phyloP scores from a whole-genome alignment of 2,329 filamentous ascomycete species.

The Aspergillus calidoustus region DNA sequence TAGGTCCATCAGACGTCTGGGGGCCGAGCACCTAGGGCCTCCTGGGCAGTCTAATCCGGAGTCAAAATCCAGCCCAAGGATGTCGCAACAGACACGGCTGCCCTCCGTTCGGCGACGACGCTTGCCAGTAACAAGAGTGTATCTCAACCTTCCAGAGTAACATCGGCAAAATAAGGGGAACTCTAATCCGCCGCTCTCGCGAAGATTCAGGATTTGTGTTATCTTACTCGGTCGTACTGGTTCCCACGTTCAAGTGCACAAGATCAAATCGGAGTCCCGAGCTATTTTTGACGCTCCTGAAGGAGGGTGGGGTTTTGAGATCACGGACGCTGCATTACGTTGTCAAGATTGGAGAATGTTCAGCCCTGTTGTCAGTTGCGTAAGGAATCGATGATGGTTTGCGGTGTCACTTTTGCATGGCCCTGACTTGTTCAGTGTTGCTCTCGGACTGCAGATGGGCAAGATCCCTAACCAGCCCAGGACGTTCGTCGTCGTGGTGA shows the following conservation, averaged over 20 bases:
- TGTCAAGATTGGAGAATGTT: background rate
- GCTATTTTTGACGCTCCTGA: background rate
- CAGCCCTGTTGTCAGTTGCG: background rate
- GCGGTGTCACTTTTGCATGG: background rate
- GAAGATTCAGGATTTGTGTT: background rate
- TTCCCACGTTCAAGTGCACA: background rate
- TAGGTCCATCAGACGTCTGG: background rate
- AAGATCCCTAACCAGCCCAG: constrained; percentile 9
- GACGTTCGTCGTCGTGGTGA: constrained; percentile 28
- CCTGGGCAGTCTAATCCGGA: background rate
- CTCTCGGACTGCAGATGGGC: background rate
- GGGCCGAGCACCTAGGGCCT: no score
- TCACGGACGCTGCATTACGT: background rate
- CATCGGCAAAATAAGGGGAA: no score
- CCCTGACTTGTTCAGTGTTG: background rate
- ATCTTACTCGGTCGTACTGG: background rate
- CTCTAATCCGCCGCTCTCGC: background rate
- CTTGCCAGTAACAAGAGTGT: background rate
- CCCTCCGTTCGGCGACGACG: background rate
- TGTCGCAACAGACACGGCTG: background rate
- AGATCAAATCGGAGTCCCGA: background rate
- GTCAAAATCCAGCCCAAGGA: background rate
- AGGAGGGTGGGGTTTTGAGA: background rate
- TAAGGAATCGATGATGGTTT: background rate
- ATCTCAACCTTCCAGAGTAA: background rate